Evolutionary conservation across 768 basidiomycete species (phyloP).

Genomic region (Hypsizygus marmoreus): DNA sequence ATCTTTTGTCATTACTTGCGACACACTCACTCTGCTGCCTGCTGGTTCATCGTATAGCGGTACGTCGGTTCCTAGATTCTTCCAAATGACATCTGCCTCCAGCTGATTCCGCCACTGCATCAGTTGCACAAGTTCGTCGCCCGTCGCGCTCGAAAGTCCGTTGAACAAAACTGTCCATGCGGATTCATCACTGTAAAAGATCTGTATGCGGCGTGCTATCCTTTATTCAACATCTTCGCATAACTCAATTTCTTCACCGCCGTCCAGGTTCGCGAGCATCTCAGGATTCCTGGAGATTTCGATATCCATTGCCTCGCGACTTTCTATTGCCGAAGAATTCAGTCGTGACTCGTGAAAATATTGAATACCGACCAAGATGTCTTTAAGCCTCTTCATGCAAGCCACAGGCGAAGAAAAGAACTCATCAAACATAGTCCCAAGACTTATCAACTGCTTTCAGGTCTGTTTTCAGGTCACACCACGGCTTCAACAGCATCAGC

Average conservation of each 20-base stretch:
- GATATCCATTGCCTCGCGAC: too few species aligned
- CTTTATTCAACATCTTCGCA: too few species aligned
- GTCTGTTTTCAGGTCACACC: slow-evolving; percentile 28
- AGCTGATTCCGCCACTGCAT: background rate
- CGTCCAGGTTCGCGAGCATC: too few species aligned
- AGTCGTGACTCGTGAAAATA: too few species aligned
- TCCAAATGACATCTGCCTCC: background rate
- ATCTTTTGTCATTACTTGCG: too few species aligned
- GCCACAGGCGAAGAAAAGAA: slow-evolving; percentile 2
- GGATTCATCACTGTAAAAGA: slow-evolving; percentile 1
- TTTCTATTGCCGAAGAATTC: too few species aligned
- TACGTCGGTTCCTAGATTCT: background rate
- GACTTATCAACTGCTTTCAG: slow-evolving; percentile 19
- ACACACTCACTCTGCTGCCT: background rate
- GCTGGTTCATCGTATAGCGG: background rate
- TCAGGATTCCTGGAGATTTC: too few species aligned
- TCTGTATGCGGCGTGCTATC: too few species aligned
- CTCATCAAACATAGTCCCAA: slow-evolving; percentile 22
- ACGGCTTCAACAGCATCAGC: slow-evolving; percentile 39
- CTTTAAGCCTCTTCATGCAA: background rate
- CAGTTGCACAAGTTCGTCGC: slow-evolving; percentile 6
- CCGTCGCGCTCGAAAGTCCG: slow-evolving; percentile 6
- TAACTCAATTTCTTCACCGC: too few species aligned
- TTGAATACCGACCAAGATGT: background rate
- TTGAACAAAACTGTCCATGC: too few species aligned